phyloP scores from a whole-genome alignment of 2,329 filamentous ascomycete genomes.

The Fusarium armeniacum region DNA sequence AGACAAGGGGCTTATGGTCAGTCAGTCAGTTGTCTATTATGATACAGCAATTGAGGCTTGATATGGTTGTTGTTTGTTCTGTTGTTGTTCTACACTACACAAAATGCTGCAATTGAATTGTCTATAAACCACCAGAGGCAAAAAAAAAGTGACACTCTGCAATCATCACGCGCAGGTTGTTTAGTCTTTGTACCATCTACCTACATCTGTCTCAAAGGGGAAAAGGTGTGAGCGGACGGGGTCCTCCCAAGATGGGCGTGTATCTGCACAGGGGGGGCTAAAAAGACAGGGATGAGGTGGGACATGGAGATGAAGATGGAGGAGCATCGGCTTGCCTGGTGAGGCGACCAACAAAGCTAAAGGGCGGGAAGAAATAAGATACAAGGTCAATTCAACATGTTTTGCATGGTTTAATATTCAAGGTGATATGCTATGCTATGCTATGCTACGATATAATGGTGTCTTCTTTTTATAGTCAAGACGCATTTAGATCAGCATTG shows the following conservation, averaged over 20 bases:
- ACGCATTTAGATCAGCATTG: neutral
- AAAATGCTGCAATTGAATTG: neutral
- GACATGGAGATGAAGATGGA: slow-evolving; percentile 16
- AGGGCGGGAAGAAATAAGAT: slow-evolving; percentile 21
- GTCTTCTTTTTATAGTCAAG: slow-evolving; percentile 1
- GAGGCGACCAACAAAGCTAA: slow-evolving; percentile 21
- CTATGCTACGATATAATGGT: neutral
- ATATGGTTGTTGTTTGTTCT: neutral
- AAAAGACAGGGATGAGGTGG: slow-evolving; percentile 8
- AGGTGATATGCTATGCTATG: neutral
- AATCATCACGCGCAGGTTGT: slow-evolving; percentile 10
- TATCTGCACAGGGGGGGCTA: slow-evolving; percentile 1
- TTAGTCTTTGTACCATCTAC: slow-evolving; percentile 12
- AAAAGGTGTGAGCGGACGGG: slow-evolving; percentile 44
- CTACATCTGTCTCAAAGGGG: slow-evolving; percentile 21
- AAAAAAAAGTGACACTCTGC: neutral
- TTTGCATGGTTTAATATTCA: slow-evolving; percentile 6
- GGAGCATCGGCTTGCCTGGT: slow-evolving; percentile 26
- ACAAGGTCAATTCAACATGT: neutral
- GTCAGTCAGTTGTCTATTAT: slow-evolving; percentile 9
- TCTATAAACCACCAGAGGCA: neutral
- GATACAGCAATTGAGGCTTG: slow-evolving; percentile 1
- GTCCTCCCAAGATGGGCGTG: slow-evolving; percentile 23
- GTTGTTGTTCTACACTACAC: neutral
- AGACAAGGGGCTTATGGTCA: slow-evolving; percentile 8